Base-by-base conservation (phyloP, 306 rosid genomes). In the Cercis canadensis region DNA sequence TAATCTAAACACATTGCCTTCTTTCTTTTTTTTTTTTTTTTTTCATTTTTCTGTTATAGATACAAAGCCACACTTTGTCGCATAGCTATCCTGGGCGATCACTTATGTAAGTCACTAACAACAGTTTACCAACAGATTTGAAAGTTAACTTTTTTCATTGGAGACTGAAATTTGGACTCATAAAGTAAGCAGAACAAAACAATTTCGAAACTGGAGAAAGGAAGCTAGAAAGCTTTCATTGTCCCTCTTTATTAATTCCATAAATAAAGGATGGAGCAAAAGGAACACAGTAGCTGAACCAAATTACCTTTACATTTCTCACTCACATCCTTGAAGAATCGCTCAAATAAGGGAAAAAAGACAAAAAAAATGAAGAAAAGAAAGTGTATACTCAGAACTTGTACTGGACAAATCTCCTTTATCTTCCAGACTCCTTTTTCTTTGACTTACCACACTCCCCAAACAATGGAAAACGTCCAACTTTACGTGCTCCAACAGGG, bases 401-500 rank as follows among this genome's bases (percentile, higher is more conserved):
- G 65, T 64, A 15, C 10, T 17, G 6, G 66, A 66, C 47, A 78
- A 65, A 61, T 67, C 66, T 49, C 62, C 51, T 44, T 80, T 75
- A 82, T 79, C 83, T 84, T 70, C 76, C 78, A 2, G 72, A 19
- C 32, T 84, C 90, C 17, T 54, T 80, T 68, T 78, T 94, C 88
- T 72, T 84, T 6, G 84, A 64, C 82, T 82, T 89, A 47, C 86
- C 92, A 73, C 96, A 94, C 64, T 84, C 96, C 43, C 97, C 87
- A 52, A 91, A 89, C 84, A 94, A 78, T 5, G 86, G 57, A 73
- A 79, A 83, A 55, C 67, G 69, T 70, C 91, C 87, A 34, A 51
- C 86, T 69, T 81, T 89, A 53, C 73, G 85, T 17, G 77, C 65
- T 74, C 88, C 80, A 72, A 76, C 88, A 29, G 81, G 86, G 59